These are phyloP conservation scores for Fusarium decemcellulare DNA, from an alignment of 2,329 filamentous ascomycete species.

Conservation along the genomic window DNA sequence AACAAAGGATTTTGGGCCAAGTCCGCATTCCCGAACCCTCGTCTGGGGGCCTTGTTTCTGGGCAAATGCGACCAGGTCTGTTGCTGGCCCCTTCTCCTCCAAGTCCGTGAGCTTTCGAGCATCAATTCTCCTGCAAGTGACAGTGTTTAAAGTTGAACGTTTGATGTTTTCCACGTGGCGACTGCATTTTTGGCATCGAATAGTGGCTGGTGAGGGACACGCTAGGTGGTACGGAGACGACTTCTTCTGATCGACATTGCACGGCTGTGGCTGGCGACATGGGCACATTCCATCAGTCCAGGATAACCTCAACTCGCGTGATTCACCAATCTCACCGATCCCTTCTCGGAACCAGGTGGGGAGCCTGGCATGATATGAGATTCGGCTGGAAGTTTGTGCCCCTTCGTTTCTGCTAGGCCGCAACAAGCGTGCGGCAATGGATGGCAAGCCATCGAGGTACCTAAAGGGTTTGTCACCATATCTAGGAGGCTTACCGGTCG, in stretches of 20 bases:
- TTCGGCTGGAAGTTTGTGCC: constrained; percentile 7
- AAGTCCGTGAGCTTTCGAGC: constrained; percentile 2
- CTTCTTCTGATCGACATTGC: constrained; percentile 17
- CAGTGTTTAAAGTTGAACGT: constrained; percentile 10
- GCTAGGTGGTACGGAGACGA: constrained; percentile 18
- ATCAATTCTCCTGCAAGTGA: constrained; percentile 3
- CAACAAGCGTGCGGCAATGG: constrained; percentile 14
- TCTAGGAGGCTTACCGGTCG: background rate
- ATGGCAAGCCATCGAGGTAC: constrained; percentile 20
- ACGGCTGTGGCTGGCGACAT: constrained; percentile 14
- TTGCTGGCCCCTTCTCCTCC: constrained; percentile 11
- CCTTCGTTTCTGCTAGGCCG: constrained; percentile 9
- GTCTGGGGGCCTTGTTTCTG: constrained; percentile 1
- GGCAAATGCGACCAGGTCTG: constrained; percentile 10
- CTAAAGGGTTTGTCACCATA: constrained; percentile 21
- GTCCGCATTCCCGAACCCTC: constrained; percentile 7
- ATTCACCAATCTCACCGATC: constrained; percentile 11
- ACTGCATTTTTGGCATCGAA: constrained; percentile 19
- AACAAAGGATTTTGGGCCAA: constrained; percentile 17
- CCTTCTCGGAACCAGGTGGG: constrained; percentile 4
- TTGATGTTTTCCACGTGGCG: constrained; percentile 26
- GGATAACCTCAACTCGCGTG: constrained; percentile 24
- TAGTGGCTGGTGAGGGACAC: constrained; percentile 13
- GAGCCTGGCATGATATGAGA: constrained; percentile 14
- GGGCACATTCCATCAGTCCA: constrained; percentile 23